These are phyloP conservation scores for Psilocybe tampanensis DNA, from an alignment of 768 basidiomycete species.

Conservation along the genomic window DNA sequence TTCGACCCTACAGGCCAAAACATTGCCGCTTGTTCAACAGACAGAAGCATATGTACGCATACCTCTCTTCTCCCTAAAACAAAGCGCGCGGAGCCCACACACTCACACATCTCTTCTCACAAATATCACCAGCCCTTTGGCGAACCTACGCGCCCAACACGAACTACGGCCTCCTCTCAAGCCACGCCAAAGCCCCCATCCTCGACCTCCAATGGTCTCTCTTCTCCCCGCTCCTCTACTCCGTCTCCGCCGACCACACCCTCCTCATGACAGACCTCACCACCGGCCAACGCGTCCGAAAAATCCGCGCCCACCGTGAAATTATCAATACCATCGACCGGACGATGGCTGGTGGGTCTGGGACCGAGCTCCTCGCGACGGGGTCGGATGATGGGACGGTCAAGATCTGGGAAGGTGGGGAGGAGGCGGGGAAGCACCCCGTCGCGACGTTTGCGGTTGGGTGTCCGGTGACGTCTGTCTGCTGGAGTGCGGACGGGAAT, in stretches of 20 bases:
- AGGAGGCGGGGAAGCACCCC: constrained; percentile 69
- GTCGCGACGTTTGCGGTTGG: constrained; percentile 84
- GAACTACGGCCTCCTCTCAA: constrained; percentile 87
- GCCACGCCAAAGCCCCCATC: constrained; percentile 87
- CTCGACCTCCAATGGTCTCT: constrained; percentile 93
- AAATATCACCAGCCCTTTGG: constrained; percentile 89
- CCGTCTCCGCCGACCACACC: constrained; percentile 89
- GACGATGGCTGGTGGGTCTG: constrained; percentile 82
- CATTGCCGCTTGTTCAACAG: constrained; percentile 90
- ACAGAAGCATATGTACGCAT: constrained; percentile 85
- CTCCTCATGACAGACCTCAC: constrained; percentile 77
- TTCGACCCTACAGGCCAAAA: constrained; percentile 95
- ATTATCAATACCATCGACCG: constrained; percentile 91
- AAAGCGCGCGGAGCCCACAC: no score
- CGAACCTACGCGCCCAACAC: constrained; percentile 89
- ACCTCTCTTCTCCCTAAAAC: not conserved
- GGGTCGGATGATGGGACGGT: constrained; percentile 94
- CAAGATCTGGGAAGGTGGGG: constrained; percentile 88
- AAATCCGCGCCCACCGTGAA: constrained; percentile 87
- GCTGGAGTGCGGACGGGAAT: constrained; percentile 91
- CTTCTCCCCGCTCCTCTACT: constrained; percentile 70
- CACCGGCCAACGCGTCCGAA: constrained; percentile 78
- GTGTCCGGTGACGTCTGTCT: constrained; percentile 90
- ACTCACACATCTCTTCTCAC: not conserved
- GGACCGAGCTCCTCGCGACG: constrained; percentile 82